Evolutionary conservation across 768 basidiomycete genomes (phyloP), one percentile per base, ranked within the genome.

Genomic region (Tylopilus vinaceipallidus): DNA sequence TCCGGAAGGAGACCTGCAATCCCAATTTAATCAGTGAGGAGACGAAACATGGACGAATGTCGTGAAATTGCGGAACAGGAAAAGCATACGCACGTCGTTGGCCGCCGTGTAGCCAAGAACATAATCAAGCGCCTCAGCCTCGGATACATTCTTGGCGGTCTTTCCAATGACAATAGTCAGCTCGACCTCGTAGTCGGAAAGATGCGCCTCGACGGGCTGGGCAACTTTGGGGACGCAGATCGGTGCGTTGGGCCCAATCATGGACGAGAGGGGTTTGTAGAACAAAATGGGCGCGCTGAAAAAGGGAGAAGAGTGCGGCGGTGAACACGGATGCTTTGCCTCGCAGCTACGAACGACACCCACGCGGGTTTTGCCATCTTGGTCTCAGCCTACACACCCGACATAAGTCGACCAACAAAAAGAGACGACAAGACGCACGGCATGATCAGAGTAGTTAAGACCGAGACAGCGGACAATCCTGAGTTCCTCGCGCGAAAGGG

Each of bases 391-490:
- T 88, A 49, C n/a, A 33, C 19, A 17, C 10, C 3, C 23, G 6
- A 13, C 2, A 8, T 45, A 11, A 46, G 37, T 16, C 8, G 7
- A 23, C 3, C 14, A 22, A 14, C 19, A n/a, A 35, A 33, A 6
- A 17, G 4, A 30, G 32, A 36, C 9, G 57, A 19, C 41, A 50
- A 32, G 17, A 66, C 78, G 52, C 58, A 79, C 89, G 7, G 90
- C 90, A 71, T 91, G 88, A 58, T 91, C 88, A n/a, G 78, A 77
- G 62, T 92, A 92, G 64, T 92, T 92, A 41, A 92, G 69, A 0
- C 89, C 89, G 12, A 92, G 69, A 67, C 88, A 90, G 11, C 89
- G 78, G 23, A 88, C 86, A 3, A 84, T 69, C 52, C 80, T 81
- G 54, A 90, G 74, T 60, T 88, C 75, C 52, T 84, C 79, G 35